Evolutionary conservation across 2,329 filamentous ascomycete species (phyloP).

Genomic region (Colletotrichum sublineola): DNA sequence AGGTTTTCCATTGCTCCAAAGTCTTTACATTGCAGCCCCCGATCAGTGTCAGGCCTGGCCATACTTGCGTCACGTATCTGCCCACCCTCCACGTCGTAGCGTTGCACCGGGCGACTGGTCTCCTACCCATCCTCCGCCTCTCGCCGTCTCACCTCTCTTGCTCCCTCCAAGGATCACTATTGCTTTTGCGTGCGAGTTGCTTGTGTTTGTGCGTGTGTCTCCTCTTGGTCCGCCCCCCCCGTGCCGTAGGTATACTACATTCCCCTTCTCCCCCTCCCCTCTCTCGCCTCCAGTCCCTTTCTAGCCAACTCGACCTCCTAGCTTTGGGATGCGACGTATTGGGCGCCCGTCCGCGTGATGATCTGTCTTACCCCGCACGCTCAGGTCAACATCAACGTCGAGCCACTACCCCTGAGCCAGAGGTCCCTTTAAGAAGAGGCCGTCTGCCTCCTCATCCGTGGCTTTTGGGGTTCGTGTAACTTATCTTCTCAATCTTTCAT

Average conservation of each 20-base stretch:
- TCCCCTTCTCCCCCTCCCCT: neutral
- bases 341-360: slow-evolving; percentile 41
- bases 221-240: slow-evolving; percentile 3
- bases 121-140: neutral
- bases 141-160: neutral
- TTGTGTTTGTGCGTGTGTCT: slow-evolving; percentile 11
- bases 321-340: slow-evolving; percentile 28
- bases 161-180: neutral
- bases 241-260: neutral
- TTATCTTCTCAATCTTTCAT: slow-evolving; percentile 4
- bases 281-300: neutral
- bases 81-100: slow-evolving; percentile 29
- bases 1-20: neutral
- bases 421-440: slow-evolving; percentile 35
- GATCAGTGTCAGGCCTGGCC: slow-evolving; percentile 7
- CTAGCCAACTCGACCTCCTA: slow-evolving; percentile 4
- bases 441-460: slow-evolving; percentile 15
- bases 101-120: slow-evolving; percentile 32
- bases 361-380: slow-evolving; percentile 43
- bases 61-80: slow-evolving; percentile 39
- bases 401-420: slow-evolving; percentile 38
- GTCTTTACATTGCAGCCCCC: neutral
- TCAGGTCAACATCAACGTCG: slow-evolving; percentile 25
- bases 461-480: neutral
- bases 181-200: neutral